Conservation (phyloP, 2,329 filamentous ascomycete genomes). For the Aureobasidium sp. region DNA sequence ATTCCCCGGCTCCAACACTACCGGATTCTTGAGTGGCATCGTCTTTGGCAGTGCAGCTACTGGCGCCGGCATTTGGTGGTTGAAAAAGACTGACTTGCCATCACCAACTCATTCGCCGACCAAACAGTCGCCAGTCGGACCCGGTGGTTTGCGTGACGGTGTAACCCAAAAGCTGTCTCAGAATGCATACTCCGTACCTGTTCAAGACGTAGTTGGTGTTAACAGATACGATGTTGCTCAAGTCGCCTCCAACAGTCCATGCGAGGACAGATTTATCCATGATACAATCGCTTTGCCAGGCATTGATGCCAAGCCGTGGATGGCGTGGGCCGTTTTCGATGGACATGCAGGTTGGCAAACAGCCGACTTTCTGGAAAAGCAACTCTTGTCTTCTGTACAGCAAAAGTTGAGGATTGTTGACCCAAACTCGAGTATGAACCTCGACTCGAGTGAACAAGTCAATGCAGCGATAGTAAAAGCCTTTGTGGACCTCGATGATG, state of each 20-base stretch:
- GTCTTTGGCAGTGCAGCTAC: not conserved
- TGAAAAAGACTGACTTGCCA: not conserved
- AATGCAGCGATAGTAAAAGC: constrained; percentile 34
- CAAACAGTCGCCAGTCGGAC: not conserved
- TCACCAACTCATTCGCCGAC: not conserved
- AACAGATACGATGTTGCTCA: constrained; percentile 4
- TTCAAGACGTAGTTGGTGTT: not conserved
- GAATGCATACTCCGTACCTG: not conserved
- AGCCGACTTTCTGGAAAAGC: constrained; percentile 23
- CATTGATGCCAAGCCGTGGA: constrained; percentile 21
- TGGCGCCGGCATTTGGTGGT: not conserved
- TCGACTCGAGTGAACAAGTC: constrained; percentile 21
- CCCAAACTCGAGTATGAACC: constrained; percentile 16
- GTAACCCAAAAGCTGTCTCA: not conserved
- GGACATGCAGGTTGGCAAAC: constrained; percentile 34
- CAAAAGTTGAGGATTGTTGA: constrained; percentile 14
- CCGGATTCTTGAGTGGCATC: too few species aligned
- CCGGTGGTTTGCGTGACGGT: not conserved
- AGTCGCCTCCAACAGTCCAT: constrained; percentile 12
- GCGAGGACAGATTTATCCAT: constrained; percentile 12
- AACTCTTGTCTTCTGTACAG: constrained; percentile 23
- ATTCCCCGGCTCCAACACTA: too few species aligned
- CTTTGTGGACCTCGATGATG: constrained; percentile 35
- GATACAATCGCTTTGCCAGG: not conserved
- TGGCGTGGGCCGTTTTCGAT: constrained; percentile 36